phyloP scores from a whole-genome alignment of 306 rosid species.

The Morella rubra region DNA sequence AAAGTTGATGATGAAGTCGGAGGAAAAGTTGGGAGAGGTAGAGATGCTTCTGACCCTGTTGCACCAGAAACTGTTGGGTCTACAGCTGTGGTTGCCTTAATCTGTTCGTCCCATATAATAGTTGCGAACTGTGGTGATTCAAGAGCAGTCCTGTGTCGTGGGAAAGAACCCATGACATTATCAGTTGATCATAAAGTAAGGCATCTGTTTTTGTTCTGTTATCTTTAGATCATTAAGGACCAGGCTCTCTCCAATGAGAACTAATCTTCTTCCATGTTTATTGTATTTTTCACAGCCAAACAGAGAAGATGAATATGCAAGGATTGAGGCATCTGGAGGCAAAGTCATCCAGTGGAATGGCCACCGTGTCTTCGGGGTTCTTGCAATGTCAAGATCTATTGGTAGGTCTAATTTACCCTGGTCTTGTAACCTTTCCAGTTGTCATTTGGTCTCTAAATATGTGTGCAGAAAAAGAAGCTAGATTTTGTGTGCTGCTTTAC shows the following conservation, averaged over 20 bases:
- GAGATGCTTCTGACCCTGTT: slow-evolving; percentile 40
- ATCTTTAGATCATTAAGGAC: background rate
- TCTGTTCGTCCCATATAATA: slow-evolving; percentile 56
- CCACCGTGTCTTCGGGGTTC: slow-evolving; percentile 59
- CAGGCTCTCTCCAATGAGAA: background rate
- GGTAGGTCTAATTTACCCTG: slow-evolving; percentile 31
- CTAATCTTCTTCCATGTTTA: background rate
- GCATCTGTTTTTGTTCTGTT: background rate
- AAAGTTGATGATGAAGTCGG: slow-evolving; percentile 55
- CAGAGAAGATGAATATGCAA: slow-evolving; percentile 53
- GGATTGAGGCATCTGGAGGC: slow-evolving; percentile 63
- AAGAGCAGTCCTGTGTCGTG: slow-evolving; percentile 59
- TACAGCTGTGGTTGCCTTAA: slow-evolving; percentile 54
- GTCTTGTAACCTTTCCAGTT: background rate
- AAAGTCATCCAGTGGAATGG: slow-evolving; percentile 61
- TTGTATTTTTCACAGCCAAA: slow-evolving; percentile 45
- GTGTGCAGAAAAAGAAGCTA: background rate
- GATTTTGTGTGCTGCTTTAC: background rate
- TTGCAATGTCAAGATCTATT: slow-evolving; percentile 66
- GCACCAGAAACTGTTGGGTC: slow-evolving; percentile 67
- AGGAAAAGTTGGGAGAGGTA: slow-evolving; percentile 38
- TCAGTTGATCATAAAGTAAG: slow-evolving; percentile 61
- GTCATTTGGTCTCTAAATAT: background rate
- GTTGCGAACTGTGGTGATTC: slow-evolving; percentile 67
- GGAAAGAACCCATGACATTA: slow-evolving; percentile 49